Conservation (phyloP, 331 rosid genomes). For the Malus hybrid region DNA sequence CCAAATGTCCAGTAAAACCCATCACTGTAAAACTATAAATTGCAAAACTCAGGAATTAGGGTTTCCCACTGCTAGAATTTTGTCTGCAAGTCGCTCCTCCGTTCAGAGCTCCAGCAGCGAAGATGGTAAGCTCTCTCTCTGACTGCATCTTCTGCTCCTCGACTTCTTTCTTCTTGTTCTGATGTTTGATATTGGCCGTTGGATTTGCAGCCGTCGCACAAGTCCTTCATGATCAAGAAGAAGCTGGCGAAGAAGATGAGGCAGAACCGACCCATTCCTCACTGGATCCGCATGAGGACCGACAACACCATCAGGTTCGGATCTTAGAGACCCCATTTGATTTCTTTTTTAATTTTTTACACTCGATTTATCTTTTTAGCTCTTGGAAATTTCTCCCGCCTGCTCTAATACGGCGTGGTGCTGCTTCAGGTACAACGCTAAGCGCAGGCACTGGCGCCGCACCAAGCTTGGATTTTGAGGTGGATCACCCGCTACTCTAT, state of each 20-base stretch:
- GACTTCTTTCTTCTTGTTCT: background rate
- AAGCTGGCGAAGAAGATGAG: too few species aligned
- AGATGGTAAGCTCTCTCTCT: conserved; percentile 22
- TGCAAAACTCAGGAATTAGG: background rate
- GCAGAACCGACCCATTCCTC: too few species aligned
- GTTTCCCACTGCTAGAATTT: conserved; percentile 1
- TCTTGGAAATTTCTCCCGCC: background rate
- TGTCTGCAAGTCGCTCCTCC: background rate
- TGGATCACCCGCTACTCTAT: conserved; percentile 9
- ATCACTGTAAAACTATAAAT: background rate
- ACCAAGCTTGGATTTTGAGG: conserved; percentile 78
- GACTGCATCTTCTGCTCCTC: background rate
- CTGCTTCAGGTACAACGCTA: conserved; percentile 57
- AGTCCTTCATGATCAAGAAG: conserved; percentile 53
- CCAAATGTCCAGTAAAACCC: background rate
- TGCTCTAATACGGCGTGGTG: background rate
- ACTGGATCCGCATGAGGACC: too few species aligned
- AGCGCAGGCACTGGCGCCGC: conserved; percentile 97
- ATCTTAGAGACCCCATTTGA: background rate
- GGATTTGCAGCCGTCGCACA: conserved; percentile 65
- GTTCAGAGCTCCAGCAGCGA: conserved; percentile 8
- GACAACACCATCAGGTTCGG: background rate
- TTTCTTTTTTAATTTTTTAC: background rate
- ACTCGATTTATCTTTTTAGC: too few species aligned
- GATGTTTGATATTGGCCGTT: background rate